Evolutionary conservation across 345 rosid species (phyloP), one percentile per base, ranked within the genome.

Genomic region (Dipteronia sinensis): DNA sequence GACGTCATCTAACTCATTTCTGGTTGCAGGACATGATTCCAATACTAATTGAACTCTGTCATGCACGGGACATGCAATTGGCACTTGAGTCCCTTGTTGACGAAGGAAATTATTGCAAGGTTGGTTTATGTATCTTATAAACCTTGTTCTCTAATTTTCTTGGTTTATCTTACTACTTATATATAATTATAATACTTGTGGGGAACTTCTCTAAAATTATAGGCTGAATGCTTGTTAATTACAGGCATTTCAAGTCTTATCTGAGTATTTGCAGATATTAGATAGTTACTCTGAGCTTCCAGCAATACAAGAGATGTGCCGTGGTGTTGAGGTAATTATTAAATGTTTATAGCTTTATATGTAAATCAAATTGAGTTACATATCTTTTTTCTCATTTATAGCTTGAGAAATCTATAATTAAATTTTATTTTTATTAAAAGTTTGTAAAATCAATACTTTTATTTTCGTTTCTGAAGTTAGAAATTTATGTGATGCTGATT

Each of bases 221-320:
- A 20, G 59, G n/a, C 73, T 76, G 80, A 82, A 27, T 77, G 65
- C 31, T 75, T 76, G 49, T 81, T 79, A 40, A 22, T 81, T 75
- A 76, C 83, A 97, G 99, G 99, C 99, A 77, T 97, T 97, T 88
- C 97, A 92, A 89, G 98, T 94, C 69, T 82, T 97, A 73, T 94
- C 99, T 0, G 98, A 97, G 90, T 94, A 94, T 85, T 85, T 97
- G 83, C 99, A 97, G 85, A 87, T 97, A 71, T 84, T 97, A 75
- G 98, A 94, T 85, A 93, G 97, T 79, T 89, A 88, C 76, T 86
- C 98, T 2, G 95, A 91, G 86, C 88, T 94, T 79, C 87, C 97
- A 78, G 98, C 92, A 65, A 81, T 89, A 78, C 97, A 94, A 77
- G 97, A 93, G 91, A 92, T 97, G 99, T 88, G 95, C 83, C 93